Base-by-base conservation (phyloP, 495 filamentous ascomycete species). In the Margaritispora aquatica region DNA sequence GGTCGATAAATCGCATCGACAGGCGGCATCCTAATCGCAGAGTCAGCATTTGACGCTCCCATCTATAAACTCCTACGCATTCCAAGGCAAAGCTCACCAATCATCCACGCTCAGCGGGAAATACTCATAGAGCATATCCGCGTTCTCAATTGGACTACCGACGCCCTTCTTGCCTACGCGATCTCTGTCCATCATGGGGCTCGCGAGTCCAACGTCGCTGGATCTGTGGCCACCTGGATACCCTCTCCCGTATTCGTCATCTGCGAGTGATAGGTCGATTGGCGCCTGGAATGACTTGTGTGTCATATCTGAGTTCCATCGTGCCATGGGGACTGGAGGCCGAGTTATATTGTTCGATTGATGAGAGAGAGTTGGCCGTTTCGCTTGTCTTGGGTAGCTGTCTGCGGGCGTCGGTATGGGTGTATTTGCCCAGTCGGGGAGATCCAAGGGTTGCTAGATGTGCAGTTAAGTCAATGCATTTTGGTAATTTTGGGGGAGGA, bases 1-100 rank as follows among this genome's bases (percentile, higher is more conserved):
- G 91, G 91, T n/a, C 91, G 77, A 62, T 96, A 96, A 38, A 96
- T 86, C 8, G 91, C 90, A 70, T 96, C 91, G 11, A 96, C 91
- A 2, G 91, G 91, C 2, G 88, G 87, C 77, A 91, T 90, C 65
- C 63, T 66, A 20, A 47, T 51, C 4, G 77, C 1, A 21, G n/a
- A 27, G 27, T 23, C 3, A 48, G 60, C 54, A n/a, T n/a, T n/a
- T n/a, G n/a, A n/a, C n/a, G n/a, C n/a, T n/a, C n/a, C n/a, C 19
- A 11, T 49, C 11, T 13, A 10, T 20, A 10, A 13, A 41, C 34
- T 9, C n/a, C 34, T 41, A 41, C 9, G 34, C 9, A 41, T 9
- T 41, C 34, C n/a, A 41, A 9, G n/a, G n/a, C 34, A 17, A 11
- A n/a, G 20, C 47, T 20, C 57, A 66, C 90, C 90, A 96, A 62